Conservation (phyloP, 106 monocot species). For the Allium cepa region DNA sequence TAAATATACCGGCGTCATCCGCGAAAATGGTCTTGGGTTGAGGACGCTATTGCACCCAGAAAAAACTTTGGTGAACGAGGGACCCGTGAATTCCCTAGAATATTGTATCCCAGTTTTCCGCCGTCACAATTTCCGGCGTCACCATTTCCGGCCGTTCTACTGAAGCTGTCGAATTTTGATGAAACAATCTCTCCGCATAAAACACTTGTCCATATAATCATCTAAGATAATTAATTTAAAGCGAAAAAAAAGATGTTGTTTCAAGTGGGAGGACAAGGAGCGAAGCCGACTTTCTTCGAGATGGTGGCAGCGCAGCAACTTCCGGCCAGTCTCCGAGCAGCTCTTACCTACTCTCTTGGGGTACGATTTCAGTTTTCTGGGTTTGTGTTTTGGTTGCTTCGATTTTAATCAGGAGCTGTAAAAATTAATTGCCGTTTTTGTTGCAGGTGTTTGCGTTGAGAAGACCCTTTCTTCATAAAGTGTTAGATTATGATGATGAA, state of each 20-base stretch:
- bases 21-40: too few species aligned
- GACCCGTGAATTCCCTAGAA: too few species aligned
- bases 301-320: constrained; percentile 99
- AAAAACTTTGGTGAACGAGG: too few species aligned
- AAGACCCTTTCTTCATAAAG: constrained; percentile 82
- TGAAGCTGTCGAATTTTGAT: too few species aligned
- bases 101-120: too few species aligned
- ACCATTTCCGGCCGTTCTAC: too few species aligned
- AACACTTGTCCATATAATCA: too few species aligned
- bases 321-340: constrained; percentile 83
- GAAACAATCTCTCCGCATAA: too few species aligned
- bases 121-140: too few species aligned
- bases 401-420: background rate
- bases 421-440: background rate
- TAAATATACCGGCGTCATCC: too few species aligned
- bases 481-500: constrained; percentile 89
- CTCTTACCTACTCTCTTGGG: constrained; percentile 86
- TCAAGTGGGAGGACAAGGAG: constrained; percentile 95
- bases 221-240: background rate
- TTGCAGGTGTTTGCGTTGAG: constrained; percentile 77
- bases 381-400: background rate
- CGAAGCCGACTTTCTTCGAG: constrained; percentile 99
- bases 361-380: constrained; percentile 16
- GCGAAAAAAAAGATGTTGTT: constrained; percentile 43
- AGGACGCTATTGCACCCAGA: too few species aligned